These are phyloP conservation scores for Orbilia oligospora DNA, from an alignment of 2,329 filamentous ascomycete species.

Conservation along the genomic window DNA sequence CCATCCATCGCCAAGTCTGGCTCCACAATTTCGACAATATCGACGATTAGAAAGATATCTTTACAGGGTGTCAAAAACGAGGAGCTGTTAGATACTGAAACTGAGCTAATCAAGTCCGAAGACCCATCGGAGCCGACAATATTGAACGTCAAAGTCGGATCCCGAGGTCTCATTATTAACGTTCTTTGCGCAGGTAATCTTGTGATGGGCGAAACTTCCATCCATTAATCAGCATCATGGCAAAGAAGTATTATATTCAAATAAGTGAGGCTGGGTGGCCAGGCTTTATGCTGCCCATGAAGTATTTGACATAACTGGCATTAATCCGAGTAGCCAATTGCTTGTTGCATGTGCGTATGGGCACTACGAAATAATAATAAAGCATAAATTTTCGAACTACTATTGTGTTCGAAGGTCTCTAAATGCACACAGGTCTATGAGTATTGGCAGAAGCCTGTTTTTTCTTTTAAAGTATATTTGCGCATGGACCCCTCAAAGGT, in stretches of 20 bases:
- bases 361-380: background rate
- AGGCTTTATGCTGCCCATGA: background rate
- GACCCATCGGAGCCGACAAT: conserved; percentile 6
- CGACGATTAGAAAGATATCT: background rate
- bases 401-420: background rate
- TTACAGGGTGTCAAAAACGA: background rate
- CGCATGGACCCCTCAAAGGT: no score
- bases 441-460: no score
- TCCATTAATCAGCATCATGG: background rate
- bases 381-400: background rate
- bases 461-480: no score
- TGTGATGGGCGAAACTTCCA: background rate
- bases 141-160: conserved; percentile 13
- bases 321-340: background rate
- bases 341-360: background rate
- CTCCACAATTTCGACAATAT: background rate
- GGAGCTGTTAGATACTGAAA: background rate
- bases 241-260: no score
- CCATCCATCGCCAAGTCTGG: background rate
- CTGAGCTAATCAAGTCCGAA: conserved; percentile 1
- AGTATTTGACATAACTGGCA: background rate
- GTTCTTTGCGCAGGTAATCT: conserved; percentile 20
- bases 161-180: conserved; percentile 31
- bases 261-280: no score
- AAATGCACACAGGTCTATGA: no score